Base-by-base conservation (phyloP, 2,329 filamentous ascomycete genomes). In the Bipolaris gigantea region DNA sequence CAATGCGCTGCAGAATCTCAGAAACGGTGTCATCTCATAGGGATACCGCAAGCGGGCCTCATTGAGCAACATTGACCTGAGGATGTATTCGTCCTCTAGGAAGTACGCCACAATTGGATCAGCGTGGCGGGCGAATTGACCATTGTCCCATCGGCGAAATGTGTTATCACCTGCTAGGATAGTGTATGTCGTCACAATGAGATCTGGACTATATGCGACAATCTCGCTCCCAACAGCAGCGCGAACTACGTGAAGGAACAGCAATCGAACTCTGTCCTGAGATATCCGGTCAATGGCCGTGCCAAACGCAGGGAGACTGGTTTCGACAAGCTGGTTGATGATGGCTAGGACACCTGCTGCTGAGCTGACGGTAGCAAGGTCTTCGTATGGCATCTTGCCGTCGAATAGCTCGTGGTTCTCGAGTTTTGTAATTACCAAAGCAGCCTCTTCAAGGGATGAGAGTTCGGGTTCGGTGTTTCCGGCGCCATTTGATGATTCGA, bases 1-100 rank as follows among this genome's bases (percentile, higher is more conserved):
- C 15, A 96, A 76, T 35, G 83, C 84, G 50, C 85, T 86, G 68
- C 86, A 88, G 35, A 95, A 77, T 48, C 83, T 85, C 56, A 95
- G 76, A 64, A 96, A 90, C 0, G 92, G 91, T 2, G 86, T 75
- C 42, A 90, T 87, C 74, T 97, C 93, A 72, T 90, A 93, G 0
- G 93, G 93, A 69, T 92, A 97, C 50, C 93, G 86, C 56, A 84
- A 83, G 39, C 88, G 82, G 6, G 92, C 86, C 69, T 89, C 83
- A 45, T 83, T 79, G 30, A 96, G 84, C 57, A 89, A 74, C 16
- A 74, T 72, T 25, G 77, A 79, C 66, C 88, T 79, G 16, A 91
- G 73, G 6, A 79, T 57, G 32, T 71, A 67, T 18, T 79, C 72
- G 59, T 89, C 84, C 16, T 80, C 75, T 21, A 87, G 74, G 59